phyloP scores from a whole-genome alignment of 2,329 filamentous ascomycete genomes.

The Allantophomopsis lycopodina region DNA sequence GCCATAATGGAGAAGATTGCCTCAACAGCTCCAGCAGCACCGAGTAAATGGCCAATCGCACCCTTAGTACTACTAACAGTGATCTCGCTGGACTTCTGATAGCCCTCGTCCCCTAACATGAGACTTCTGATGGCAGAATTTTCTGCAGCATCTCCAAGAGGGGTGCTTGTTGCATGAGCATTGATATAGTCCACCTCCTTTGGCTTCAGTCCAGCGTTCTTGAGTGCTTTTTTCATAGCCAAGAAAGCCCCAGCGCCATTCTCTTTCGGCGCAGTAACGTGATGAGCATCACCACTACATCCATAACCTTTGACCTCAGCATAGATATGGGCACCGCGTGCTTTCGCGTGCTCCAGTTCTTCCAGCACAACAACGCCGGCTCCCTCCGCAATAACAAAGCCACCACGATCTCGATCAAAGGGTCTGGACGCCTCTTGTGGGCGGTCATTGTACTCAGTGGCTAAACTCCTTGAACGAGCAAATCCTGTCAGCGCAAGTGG shows the following conservation, averaged over 20 bases:
- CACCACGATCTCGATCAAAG: slow-evolving; percentile 67
- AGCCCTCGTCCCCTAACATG: slow-evolving; percentile 61
- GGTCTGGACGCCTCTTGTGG: slow-evolving; percentile 66
- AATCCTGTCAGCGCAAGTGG: slow-evolving; percentile 89
- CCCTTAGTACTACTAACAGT: slow-evolving; percentile 92
- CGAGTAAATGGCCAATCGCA: slow-evolving; percentile 79
- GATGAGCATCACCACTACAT: slow-evolving; percentile 78
- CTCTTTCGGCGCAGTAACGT: slow-evolving; percentile 81
- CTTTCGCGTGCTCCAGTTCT: slow-evolving; percentile 76
- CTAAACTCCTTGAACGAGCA: slow-evolving; percentile 71
- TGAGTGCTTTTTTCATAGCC: slow-evolving; percentile 76
- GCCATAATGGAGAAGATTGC: slow-evolving; percentile 74
- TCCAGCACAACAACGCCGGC: slow-evolving; percentile 81
- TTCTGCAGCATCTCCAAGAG: slow-evolving; percentile 78
- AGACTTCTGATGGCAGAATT: slow-evolving; percentile 68
- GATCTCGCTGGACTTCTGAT: slow-evolving; percentile 44
- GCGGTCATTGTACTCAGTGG: slow-evolving; percentile 64
- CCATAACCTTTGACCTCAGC: slow-evolving; percentile 86
- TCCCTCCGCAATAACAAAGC: slow-evolving; percentile 90
- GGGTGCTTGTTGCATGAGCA: slow-evolving; percentile 84
- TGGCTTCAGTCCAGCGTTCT: slow-evolving; percentile 56
- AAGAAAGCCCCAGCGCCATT: slow-evolving; percentile 71
- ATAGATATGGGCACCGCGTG: slow-evolving; percentile 69
- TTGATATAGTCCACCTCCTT: slow-evolving; percentile 78
- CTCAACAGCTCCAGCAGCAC: slow-evolving; percentile 83